These are phyloP conservation scores for Pyronema omphalodes DNA, from an alignment of 495 filamentous ascomycete species.

Conservation along the genomic window DNA sequence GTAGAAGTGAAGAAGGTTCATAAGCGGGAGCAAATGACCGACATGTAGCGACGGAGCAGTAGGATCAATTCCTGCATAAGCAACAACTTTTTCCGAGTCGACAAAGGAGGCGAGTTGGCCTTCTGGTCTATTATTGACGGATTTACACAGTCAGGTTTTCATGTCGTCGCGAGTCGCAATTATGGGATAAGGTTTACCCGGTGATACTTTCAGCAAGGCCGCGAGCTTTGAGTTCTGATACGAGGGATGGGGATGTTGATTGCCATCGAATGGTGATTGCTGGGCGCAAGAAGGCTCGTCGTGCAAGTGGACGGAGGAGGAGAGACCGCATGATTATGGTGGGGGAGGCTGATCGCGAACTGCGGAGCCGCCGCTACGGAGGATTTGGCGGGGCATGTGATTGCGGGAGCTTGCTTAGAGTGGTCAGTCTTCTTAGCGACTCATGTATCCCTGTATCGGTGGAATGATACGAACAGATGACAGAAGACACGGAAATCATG, in stretches of 20 bases:
- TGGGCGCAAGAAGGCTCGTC: too few relatives aligned
- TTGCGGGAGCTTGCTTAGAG: too few relatives aligned
- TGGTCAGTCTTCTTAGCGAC: too few relatives aligned
- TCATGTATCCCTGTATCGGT: too few relatives aligned
- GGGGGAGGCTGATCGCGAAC: too few relatives aligned
- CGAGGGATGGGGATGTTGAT: slow-evolving; percentile 1
- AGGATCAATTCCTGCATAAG: slow-evolving; percentile 83
- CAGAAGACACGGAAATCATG: too few relatives aligned
- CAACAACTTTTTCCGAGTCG: slow-evolving; percentile 48
- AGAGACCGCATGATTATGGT: too few relatives aligned
- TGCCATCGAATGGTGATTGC: not conserved
- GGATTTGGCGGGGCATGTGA: too few relatives aligned
- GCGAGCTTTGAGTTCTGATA: slow-evolving; percentile 46
- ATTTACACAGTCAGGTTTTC: not conserved
- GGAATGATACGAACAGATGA: too few relatives aligned
- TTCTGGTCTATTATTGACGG: slow-evolving; percentile 20
- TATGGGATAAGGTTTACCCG: slow-evolving; percentile 34
- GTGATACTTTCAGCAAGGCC: slow-evolving; percentile 64
- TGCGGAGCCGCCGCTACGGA: too few relatives aligned
- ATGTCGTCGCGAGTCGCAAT: not conserved
- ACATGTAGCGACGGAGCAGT: slow-evolving; percentile 82
- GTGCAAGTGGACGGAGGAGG: too few relatives aligned
- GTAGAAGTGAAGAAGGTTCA: slow-evolving; percentile 89
- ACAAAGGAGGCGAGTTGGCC: slow-evolving; percentile 53
- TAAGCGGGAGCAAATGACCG: slow-evolving; percentile 81